A percentile compares a stretch with the other conserved stretches of the same genome.
phyloP scores from a whole-genome alignment of 2,329 filamentous ascomycete species.

The Raffaelea arxii region DNA sequence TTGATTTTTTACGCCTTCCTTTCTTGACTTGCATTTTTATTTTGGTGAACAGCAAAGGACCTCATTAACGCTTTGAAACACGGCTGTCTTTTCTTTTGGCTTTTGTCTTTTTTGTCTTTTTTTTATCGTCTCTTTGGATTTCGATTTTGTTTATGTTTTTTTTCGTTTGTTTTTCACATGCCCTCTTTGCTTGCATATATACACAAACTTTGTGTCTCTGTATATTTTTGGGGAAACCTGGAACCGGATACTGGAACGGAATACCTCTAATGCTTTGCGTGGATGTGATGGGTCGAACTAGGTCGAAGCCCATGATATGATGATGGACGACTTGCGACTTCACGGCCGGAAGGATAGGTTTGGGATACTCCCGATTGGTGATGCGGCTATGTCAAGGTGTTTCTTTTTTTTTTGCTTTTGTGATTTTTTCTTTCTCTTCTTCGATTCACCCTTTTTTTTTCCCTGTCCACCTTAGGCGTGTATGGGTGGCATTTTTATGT shows the following conservation, averaged over 20 bases:
- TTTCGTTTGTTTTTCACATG: neutral
- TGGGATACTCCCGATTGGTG: too few species aligned
- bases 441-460: neutral
- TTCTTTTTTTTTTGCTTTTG: neutral
- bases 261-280: constrained; percentile 6
- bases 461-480: neutral
- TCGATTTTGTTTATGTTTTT: neutral
- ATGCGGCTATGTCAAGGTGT: too few species aligned
- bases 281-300: too few species aligned
- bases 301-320: too few species aligned
- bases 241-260: constrained; percentile 6
- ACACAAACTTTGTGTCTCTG: constrained; percentile 1
- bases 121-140: constrained; percentile 1
- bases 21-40: neutral
- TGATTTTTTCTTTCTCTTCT: neutral
- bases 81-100: neutral
- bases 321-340: too few species aligned
- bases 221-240: neutral
- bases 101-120: neutral
- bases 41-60: neutral
- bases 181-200: neutral
- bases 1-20: neutral
- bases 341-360: neutral
- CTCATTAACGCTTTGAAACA: neutral
- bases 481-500: too few species aligned